Conservation (phyloP, 805 yeast genomes). For the Starmerella khaoyaiensis region DNA sequence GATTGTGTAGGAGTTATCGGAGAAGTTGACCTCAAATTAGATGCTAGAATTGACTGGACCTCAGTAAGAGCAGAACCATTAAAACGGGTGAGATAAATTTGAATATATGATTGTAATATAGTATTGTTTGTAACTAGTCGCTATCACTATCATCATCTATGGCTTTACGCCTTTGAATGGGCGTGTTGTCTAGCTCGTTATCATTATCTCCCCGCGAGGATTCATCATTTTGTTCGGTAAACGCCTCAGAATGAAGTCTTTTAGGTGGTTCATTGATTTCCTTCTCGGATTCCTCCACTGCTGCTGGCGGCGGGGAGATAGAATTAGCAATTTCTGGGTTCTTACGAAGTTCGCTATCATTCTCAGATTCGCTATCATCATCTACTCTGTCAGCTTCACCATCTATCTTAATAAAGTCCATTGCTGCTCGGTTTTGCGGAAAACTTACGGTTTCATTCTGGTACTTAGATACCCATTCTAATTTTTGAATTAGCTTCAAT, state of each 20-base stretch:
- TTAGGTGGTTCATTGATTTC: constrained; percentile 17
- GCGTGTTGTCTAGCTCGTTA: too few species aligned
- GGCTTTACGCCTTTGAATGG: constrained; percentile 4
- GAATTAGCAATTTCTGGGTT: not conserved
- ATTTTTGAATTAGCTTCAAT: constrained; percentile 28
- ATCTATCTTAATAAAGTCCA: constrained; percentile 24
- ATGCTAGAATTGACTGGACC: constrained; percentile 28
- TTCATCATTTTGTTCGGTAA: too few species aligned
- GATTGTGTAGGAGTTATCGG: constrained; percentile 29
- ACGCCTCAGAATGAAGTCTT: too few species aligned
- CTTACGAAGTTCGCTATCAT: not conserved
- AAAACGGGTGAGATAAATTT: constrained; percentile 9
- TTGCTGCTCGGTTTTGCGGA: constrained; percentile 29
- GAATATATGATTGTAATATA: not conserved
- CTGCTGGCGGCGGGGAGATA: not conserved
- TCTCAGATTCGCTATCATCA: constrained; percentile 14
- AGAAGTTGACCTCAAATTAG: constrained; percentile 25
- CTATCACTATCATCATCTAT: constrained; percentile 16
- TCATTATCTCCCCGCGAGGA: too few species aligned
- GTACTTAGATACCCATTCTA: constrained; percentile 35
- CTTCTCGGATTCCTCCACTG: not conserved
- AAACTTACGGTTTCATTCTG: constrained; percentile 29
- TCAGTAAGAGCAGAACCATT: constrained; percentile 21
- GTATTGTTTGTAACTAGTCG: not conserved
- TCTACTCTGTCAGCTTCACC: constrained; percentile 23